Base-by-base conservation (phyloP, 495 filamentous ascomycete species). In the Neurospora sp. region DNA sequence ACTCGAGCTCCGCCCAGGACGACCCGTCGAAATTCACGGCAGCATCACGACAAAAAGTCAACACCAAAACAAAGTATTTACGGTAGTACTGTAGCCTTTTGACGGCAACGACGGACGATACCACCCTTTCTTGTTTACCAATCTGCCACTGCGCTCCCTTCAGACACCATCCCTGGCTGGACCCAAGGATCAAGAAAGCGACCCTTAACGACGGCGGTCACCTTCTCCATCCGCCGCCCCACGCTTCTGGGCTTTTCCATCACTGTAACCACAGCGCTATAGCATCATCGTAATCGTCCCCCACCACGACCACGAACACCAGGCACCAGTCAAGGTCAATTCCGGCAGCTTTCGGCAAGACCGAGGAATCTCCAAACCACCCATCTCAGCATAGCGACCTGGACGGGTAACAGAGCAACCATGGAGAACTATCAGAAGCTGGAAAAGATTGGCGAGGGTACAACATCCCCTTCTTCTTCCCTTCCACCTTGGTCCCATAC, bases 401-500 rank as follows among this genome's bases (percentile, higher is more conserved):
- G 24, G 31, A 59, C 42, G 19, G 71, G 38, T 15, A 73, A 45
- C 36, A 78, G 78, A 71, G 72, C 72, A 66, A 71, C 73, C 76
- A 99, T 99, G 96, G 96, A 99, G 81, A 97, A 98, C 82, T 99
- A 99, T 83, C 94, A 98, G 86, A 98, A 98, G 85, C 92, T 99
- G 73, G 96, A 99, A 87, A 99, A 99, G 86, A 96, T 99, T 83
- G 96, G 96, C 78, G 96, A 99, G 88, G 96, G 96, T 97, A 82
- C 79, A 82, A 82, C 36, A 42, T 66, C 38, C 11, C 37, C 39
- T 34, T 71, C 66, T 69, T 28, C 39, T 34, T 24, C 72, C 73
- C 34, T 45, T 72, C 40, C 54, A 72, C 75, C 73, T 72, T 17
- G 21, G 1, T 13, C 28, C 17, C 31, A 24, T 72, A 54, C 74